A percentile compares a stretch with the other conserved stretches of the same genome.
Conservation (phyloP, 202 grass and related monocot genomes). For the Musa balbisiana region DNA sequence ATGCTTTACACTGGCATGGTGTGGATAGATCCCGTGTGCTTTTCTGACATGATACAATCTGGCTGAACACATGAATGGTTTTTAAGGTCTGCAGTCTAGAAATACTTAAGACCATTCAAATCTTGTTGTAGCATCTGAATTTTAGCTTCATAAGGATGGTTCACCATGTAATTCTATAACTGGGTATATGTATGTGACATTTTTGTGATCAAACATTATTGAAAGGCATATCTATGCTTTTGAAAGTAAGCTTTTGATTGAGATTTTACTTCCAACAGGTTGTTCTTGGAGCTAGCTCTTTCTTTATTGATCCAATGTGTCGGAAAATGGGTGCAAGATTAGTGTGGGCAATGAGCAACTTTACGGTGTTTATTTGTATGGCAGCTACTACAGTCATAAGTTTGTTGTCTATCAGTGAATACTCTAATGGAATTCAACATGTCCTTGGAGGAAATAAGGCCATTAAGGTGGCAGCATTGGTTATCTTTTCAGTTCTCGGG, state of each 20-base stretch:
- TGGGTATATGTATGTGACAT: background rate
- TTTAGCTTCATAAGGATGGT: background rate
- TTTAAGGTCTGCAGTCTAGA: background rate
- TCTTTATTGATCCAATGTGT: conserved; percentile 85
- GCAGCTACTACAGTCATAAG: conserved; percentile 71
- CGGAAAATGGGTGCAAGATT: conserved; percentile 67
- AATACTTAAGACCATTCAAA: background rate
- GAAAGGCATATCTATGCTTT: background rate
- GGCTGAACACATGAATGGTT: too few relatives aligned
- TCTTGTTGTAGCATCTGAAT: background rate
- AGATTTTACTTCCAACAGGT: conserved; percentile 36
- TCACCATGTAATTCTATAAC: background rate
- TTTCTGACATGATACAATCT: too few relatives aligned
- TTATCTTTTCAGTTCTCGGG: conserved; percentile 87
- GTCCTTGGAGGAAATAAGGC: conserved; percentile 69
- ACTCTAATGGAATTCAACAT: conserved; percentile 54
- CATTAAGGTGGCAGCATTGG: conserved; percentile 47
- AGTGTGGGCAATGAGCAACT: conserved; percentile 95
- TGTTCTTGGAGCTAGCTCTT: conserved; percentile 87
- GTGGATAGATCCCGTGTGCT: too few relatives aligned
- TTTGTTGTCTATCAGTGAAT: conserved; percentile 51
- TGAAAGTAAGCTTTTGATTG: conserved; percentile 23
- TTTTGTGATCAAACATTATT: background rate
- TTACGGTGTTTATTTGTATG: conserved; percentile 91
- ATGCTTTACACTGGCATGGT: too few relatives aligned